Evolutionary conservation across 1,284 basidiomycete genomes (phyloP), one percentile per base, ranked within the genome.

Genomic region (Puccinia novopanici): DNA sequence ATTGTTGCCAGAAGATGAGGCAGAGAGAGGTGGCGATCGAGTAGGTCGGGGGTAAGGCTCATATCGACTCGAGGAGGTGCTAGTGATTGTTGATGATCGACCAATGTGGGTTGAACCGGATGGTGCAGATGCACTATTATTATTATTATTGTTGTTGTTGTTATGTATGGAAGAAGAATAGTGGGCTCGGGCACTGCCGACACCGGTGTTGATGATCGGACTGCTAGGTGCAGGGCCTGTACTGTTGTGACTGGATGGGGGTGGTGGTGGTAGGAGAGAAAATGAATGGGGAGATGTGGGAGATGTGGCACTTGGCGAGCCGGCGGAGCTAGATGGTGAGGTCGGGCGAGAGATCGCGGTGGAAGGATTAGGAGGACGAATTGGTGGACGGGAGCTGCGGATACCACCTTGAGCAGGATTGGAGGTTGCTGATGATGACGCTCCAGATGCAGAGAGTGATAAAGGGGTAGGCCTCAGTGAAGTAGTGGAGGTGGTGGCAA

Each of bases 1-100:
- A 59, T 37, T 73, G n/a, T 55, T 57, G 59, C 24, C 34, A 13
- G 59, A 34, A 27, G 74, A 50, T 65, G 74, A 65, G 65, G 57
- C 45, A 19, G 61, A 45, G 34, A 37, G 61, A 19, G 61, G 74
- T 17, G 74, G 59, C 22, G 59, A 75, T 27, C 74, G 74, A 40
- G 27, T n/a, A 19, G 74, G 40, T n/a, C 59, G 57, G 5, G 74
- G 59, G 37, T 75, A 75, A 50, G 74, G 74, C 27, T 75, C 74
- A 42, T 75, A 75, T 45, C 74, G 74, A 34, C 8, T 50, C 15
- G 74, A 48, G 74, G 57, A 27, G 40, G 52, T 24, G 15, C 55
- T 27, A 17, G 40, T 17, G 13, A 42, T 59, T 1, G 54, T 59
- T 12, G 68, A 54, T 9, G 54, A 40, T 30, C 71, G 71, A 55